These are phyloP conservation scores for Microdochium trichocladiopsis DNA, from an alignment of 2,329 filamentous ascomycete species.

Conservation along the genomic window DNA sequence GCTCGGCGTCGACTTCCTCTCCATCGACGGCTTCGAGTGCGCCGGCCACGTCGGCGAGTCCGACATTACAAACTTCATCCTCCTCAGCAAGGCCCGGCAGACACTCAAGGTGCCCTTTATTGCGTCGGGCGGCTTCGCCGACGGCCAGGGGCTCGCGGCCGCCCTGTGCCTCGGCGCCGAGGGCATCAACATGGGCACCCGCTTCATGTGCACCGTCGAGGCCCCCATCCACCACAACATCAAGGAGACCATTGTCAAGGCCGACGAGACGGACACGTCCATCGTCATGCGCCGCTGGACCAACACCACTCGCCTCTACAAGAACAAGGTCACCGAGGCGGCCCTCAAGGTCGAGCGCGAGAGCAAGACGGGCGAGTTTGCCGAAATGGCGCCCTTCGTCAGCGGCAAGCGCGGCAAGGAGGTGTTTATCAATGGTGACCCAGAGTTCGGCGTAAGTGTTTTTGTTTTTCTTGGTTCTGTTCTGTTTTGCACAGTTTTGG, in stretches of 20 bases:
- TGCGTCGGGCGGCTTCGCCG: conserved; percentile 90
- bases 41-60: conserved; percentile 81
- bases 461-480: neutral
- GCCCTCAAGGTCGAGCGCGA: conserved; percentile 78
- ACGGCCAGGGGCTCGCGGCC: conserved; percentile 87
- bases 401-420: conserved; percentile 85
- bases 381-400: conserved; percentile 79
- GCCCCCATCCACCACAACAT: conserved; percentile 89
- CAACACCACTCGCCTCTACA: conserved; percentile 84
- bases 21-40: conserved; percentile 97
- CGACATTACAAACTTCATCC: conserved; percentile 85
- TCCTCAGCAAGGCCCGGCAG: conserved; percentile 80
- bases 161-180: conserved; percentile 84
- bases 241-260: conserved; percentile 85
- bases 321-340: conserved; percentile 79
- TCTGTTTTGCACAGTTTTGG: neutral
- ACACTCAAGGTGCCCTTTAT: conserved; percentile 84
- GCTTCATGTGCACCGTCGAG: conserved; percentile 95
- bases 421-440: conserved; percentile 88
- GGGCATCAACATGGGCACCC: conserved; percentile 97
- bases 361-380: conserved; percentile 79
- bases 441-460: conserved; percentile 73
- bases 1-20: conserved; percentile 92
- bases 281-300: conserved; percentile 84
- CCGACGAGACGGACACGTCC: conserved; percentile 85